phyloP scores from a whole-genome alignment of 140 eudicot genomes.

The Senecio squalidus region DNA sequence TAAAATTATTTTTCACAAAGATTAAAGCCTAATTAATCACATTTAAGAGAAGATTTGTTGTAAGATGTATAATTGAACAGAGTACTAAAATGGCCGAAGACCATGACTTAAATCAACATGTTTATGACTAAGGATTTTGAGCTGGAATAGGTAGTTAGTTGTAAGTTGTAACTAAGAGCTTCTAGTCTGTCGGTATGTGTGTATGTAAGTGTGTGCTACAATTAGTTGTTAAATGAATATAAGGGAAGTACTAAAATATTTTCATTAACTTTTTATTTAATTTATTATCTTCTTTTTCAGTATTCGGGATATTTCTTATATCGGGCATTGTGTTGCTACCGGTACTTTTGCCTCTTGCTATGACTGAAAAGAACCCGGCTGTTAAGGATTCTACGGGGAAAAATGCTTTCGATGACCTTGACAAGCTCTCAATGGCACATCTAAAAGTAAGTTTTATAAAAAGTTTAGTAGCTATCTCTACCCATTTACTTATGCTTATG shows the following conservation, averaged over 20 bases:
- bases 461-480: neutral
- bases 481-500: too few relatives aligned
- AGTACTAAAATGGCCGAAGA: neutral
- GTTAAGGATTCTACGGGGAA: slow-evolving; percentile 41
- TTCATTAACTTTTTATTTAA: neutral
- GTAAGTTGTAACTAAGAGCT: too few relatives aligned
- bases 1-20: too few relatives aligned
- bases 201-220: too few relatives aligned
- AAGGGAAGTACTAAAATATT: too few relatives aligned
- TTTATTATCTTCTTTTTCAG: slow-evolving; percentile 33
- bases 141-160: neutral
- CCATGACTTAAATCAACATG: neutral
- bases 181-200: too few relatives aligned
- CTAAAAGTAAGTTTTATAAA: slow-evolving; percentile 48
- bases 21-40: neutral
- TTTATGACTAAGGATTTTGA: neutral
- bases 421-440: slow-evolving; percentile 83
- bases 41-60: neutral
- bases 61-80: neutral
- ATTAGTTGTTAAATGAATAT: too few relatives aligned
- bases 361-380: slow-evolving; percentile 33
- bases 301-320: slow-evolving; percentile 51
- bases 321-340: slow-evolving; percentile 64
- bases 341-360: slow-evolving; percentile 48
- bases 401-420: slow-evolving; percentile 62